Evolutionary conservation across 2,329 filamentous ascomycete species (phyloP).

Genomic region (Diaporthe batatas): DNA sequence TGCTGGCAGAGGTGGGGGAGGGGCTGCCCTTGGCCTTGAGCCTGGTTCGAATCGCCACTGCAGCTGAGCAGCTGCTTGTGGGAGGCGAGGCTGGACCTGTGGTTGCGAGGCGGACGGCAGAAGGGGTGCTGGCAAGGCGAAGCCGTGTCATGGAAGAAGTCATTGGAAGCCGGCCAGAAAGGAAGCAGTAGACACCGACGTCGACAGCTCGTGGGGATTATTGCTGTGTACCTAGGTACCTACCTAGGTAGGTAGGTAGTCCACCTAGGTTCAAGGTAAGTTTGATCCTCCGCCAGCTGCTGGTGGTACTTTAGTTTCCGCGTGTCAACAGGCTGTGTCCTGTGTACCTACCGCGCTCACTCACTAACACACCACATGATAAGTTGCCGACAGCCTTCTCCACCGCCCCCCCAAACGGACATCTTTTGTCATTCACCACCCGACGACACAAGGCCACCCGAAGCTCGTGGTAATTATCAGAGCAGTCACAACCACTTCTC

Average conservation of each 20-base stretch:
- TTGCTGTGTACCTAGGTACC: too few relatives aligned
- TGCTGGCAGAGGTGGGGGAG: not conserved
- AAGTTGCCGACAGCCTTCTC: constrained; percentile 15
- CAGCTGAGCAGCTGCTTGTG: not conserved
- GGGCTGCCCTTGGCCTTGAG: not conserved
- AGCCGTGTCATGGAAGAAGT: constrained; percentile 12
- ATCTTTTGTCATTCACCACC: not conserved
- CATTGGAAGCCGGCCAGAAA: not conserved
- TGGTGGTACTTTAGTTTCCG: not conserved
- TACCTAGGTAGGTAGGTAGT: too few relatives aligned
- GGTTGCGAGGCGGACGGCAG: not conserved
- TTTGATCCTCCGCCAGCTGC: not conserved
- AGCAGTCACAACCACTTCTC: not conserved
- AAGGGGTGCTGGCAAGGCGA: not conserved
- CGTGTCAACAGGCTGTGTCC: not conserved
- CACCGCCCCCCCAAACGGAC: not conserved
- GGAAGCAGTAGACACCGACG: not conserved
- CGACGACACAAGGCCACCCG: not conserved
- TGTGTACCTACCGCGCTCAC: not conserved
- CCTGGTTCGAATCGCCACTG: not conserved
- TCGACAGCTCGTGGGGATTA: not conserved
- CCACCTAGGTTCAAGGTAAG: too few relatives aligned
- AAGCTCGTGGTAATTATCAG: not conserved
- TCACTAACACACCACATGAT: not conserved
- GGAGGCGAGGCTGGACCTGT: not conserved